Evolutionary conservation across 768 basidiomycete species (phyloP).

Genomic region (Tricholoma bakamatsutake): DNA sequence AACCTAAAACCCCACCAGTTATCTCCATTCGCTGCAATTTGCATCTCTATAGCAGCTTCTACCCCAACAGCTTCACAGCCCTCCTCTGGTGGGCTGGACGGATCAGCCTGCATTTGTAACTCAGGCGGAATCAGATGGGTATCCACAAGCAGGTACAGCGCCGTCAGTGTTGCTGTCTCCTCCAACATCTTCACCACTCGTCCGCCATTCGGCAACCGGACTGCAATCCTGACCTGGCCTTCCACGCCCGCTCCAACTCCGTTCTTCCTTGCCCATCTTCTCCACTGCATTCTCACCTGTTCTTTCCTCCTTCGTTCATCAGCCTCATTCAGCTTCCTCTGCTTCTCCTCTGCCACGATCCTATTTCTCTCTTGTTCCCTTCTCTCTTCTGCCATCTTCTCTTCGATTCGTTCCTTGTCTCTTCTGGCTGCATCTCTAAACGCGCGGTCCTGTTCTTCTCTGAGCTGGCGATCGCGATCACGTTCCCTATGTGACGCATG

Average conservation of each 20-base stretch:
- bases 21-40: conserved; percentile 15
- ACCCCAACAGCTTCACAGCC: conserved; percentile 28
- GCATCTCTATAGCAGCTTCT: conserved; percentile 29
- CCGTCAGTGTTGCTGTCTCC: conserved; percentile 43
- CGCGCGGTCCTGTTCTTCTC: conserved; percentile 80
- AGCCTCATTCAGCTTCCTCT: conserved; percentile 26
- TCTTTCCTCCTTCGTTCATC: conserved; percentile 43
- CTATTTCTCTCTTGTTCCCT: conserved; percentile 29
- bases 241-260: conserved; percentile 20
- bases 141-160: conserved; percentile 73
- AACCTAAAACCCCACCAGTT: conserved; percentile 76
- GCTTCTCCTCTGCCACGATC: conserved; percentile 23
- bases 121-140: conserved; percentile 44
- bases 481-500: conserved; percentile 43
- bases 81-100: conserved; percentile 33
- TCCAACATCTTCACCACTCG: conserved; percentile 56
- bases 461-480: conserved; percentile 51
- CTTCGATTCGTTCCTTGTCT: conserved; percentile 66
- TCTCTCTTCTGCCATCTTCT: conserved; percentile 40
- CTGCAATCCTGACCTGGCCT: conserved; percentile 36
- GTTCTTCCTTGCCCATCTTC: conserved; percentile 45
- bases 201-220: conserved; percentile 51
- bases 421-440: conserved; percentile 57
- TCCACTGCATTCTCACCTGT: conserved; percentile 39
- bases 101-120: conserved; percentile 33